phyloP scores from a whole-genome alignment of 306 rosid genomes.

The Carpinus fangiana region DNA sequence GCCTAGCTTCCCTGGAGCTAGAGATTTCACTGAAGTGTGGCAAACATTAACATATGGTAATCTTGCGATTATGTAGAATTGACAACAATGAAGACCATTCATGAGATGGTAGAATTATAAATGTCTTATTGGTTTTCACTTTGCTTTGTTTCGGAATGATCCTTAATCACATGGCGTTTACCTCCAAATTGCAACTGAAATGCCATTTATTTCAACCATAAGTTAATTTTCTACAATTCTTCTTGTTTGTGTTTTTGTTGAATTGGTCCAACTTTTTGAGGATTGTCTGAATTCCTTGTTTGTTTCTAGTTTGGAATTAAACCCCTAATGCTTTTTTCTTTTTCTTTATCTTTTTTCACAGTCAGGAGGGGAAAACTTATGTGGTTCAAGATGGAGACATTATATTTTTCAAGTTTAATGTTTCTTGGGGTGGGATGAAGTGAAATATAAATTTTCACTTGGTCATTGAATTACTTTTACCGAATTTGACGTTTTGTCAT shows the following conservation, averaged over 20 bases:
- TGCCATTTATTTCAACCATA: neutral
- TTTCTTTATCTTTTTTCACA: constrained; percentile 22
- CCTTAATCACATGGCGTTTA: neutral
- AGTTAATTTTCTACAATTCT: neutral
- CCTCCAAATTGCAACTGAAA: neutral
- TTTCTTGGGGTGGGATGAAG: constrained; percentile 97
- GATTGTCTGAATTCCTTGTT: neutral
- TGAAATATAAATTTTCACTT: constrained; percentile 32
- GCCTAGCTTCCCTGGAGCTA: neutral
- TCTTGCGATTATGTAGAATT: neutral
- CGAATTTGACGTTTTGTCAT: neutral
- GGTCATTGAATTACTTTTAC: neutral
- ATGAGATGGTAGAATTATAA: too few species aligned
- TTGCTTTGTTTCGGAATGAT: neutral
- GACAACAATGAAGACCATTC: too few species aligned
- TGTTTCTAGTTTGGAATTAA: neutral
- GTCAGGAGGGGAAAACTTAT: constrained; percentile 94
- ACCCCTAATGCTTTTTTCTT: constrained; percentile 2
- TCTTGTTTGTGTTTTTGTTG: neutral
- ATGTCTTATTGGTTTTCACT: neutral
- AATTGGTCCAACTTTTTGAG: neutral
- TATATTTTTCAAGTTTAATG: constrained; percentile 91
- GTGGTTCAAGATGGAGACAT: constrained; percentile 93
- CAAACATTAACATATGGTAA: neutral
- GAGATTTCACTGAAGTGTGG: neutral